Conservation (phyloP, 768 basidiomycete genomes). For the Pleurotus pulmonarius region DNA sequence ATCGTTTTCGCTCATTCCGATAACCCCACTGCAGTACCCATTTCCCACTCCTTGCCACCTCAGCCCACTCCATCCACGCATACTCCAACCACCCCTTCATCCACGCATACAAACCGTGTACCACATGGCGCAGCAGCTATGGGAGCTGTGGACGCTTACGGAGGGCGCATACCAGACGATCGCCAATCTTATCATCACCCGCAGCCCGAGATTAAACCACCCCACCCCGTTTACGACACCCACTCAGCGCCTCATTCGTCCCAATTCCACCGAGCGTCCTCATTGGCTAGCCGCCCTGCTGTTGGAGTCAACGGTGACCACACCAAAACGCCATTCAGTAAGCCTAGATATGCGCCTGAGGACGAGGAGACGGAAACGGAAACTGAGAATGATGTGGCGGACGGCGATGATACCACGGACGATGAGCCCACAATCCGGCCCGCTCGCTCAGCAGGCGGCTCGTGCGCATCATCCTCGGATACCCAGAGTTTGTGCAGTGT, state of each 20-base stretch:
- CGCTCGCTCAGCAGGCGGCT: slow-evolving; percentile 20
- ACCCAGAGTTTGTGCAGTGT: slow-evolving; percentile 18
- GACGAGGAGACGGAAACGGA: slow-evolving; percentile 29
- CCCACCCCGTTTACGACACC: neutral
- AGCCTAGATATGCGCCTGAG: slow-evolving; percentile 6
- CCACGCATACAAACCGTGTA: neutral
- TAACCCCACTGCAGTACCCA: slow-evolving; percentile 12
- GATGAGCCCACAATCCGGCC: slow-evolving; percentile 82
- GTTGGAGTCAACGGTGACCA: neutral
- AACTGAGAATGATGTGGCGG: slow-evolving; percentile 45
- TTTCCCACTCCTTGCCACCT: slow-evolving; percentile 16
- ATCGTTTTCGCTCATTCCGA: slow-evolving; percentile 58
- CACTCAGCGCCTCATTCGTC: neutral
- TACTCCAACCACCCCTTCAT: slow-evolving; percentile 13
- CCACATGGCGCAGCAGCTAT: slow-evolving; percentile 32
- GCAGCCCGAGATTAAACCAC: slow-evolving; percentile 11
- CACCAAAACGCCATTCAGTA: neutral
- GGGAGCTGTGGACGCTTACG: slow-evolving; percentile 53
- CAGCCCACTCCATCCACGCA: slow-evolving; percentile 16
- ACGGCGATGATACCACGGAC: slow-evolving; percentile 62
- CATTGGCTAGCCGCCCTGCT: neutral
- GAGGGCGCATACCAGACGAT: slow-evolving; percentile 35
- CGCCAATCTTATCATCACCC: slow-evolving; percentile 12
- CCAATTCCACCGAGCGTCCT: neutral
- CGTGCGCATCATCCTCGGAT: slow-evolving; percentile 8